These are phyloP conservation scores for Colletotrichum sp. DNA, from an alignment of 2,329 filamentous ascomycete species.

Conservation along the genomic window DNA sequence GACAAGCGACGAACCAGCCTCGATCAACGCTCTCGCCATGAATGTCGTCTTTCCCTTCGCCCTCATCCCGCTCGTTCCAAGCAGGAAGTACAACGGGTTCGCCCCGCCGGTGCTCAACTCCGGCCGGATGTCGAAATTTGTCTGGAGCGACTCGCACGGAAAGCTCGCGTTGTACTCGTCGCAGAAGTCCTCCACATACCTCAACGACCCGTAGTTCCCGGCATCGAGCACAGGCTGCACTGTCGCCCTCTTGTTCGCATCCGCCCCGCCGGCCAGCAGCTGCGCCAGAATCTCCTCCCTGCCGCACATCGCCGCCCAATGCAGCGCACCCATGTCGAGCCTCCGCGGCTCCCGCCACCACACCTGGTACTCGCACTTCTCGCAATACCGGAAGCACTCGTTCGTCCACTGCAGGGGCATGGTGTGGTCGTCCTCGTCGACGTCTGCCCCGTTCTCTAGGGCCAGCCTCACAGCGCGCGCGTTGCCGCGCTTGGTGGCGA, in stretches of 20 bases:
- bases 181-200: slow-evolving; percentile 11
- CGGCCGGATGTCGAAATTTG: not conserved
- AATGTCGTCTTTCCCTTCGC: not conserved
- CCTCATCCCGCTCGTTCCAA: slow-evolving; percentile 1
- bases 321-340: slow-evolving; percentile 13
- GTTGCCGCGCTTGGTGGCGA: slow-evolving; percentile 12
- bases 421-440: slow-evolving; percentile 32
- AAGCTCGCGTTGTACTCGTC: slow-evolving; percentile 18
- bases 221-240: slow-evolving; percentile 7
- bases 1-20: not conserved
- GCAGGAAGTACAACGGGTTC: slow-evolving; percentile 12
- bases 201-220: slow-evolving; percentile 5
- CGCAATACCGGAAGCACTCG: slow-evolving; percentile 15
- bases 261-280: not conserved
- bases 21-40: not conserved
- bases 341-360: slow-evolving; percentile 16
- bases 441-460: slow-evolving; percentile 37
- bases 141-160: slow-evolving; percentile 9
- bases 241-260: not conserved
- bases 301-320: slow-evolving; percentile 17
- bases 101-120: not conserved
- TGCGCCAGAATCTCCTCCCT: not conserved
- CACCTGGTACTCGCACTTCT: slow-evolving; percentile 17
- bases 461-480: slow-evolving; percentile 26
- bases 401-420: slow-evolving; percentile 21